Evolutionary conservation across 345 rosid species (phyloP).

Genomic region (Draba incana): DNA sequence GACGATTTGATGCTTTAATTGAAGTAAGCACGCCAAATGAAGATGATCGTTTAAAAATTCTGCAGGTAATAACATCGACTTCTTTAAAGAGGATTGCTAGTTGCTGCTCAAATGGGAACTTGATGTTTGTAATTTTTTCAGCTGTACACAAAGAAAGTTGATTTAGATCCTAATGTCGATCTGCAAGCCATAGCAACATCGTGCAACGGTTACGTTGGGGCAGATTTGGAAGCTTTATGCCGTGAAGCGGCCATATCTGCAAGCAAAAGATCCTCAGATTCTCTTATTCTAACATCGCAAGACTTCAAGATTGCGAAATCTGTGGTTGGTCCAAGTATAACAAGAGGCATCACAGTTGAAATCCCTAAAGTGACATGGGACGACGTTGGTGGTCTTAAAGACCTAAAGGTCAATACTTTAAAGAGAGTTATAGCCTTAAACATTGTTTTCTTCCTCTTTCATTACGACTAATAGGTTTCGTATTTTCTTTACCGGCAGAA

Average conservation of each 20-base stretch:
- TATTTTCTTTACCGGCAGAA: constrained; percentile 49
- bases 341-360: constrained; percentile 89
- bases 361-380: constrained; percentile 92
- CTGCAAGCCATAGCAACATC: constrained; percentile 71
- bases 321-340: constrained; percentile 84
- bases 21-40: constrained; percentile 88
- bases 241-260: constrained; percentile 72
- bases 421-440: neutral
- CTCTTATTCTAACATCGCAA: constrained; percentile 50
- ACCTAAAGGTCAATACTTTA: constrained; percentile 56
- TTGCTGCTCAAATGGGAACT: neutral
- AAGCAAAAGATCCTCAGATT: constrained; percentile 54
- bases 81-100: neutral
- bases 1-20: constrained; percentile 81
- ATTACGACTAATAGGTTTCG: neutral
- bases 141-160: constrained; percentile 78
- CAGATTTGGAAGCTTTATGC: constrained; percentile 94
- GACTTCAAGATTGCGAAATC: constrained; percentile 77
- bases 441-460: neutral
- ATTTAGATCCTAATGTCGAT: constrained; percentile 57
- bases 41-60: constrained; percentile 75
- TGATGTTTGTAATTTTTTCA: constrained; percentile 41
- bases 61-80: constrained; percentile 57
- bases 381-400: constrained; percentile 81
- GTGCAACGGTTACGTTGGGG: constrained; percentile 93